Conservation (phyloP, 148 eudicot species). For the Oxyria digyna region DNA sequence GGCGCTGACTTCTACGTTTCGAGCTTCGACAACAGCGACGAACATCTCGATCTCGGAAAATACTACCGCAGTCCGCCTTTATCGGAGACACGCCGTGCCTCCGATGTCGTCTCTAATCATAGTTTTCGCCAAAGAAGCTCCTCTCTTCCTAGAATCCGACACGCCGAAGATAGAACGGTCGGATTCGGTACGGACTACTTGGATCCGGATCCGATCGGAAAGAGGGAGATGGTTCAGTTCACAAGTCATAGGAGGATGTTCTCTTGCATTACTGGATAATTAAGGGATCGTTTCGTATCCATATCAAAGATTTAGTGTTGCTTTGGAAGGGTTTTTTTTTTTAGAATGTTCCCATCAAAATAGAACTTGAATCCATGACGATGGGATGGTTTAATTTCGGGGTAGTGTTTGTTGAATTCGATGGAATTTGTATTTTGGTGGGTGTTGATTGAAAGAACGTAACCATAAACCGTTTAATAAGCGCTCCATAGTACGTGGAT, state of each 20-base stretch:
- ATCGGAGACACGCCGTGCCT: neutral
- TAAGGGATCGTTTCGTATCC: neutral
- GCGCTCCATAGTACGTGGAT: neutral
- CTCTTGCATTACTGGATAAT: constrained; percentile 5
- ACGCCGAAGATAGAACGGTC: neutral
- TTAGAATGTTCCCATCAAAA: neutral
- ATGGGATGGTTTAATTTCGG: neutral
- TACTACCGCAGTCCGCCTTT: neutral
- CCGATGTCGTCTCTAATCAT: neutral
- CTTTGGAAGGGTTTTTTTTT: too few species aligned
- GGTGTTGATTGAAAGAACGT: too few species aligned
- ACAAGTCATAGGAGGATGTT: constrained; percentile 8
- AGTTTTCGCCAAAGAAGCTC: neutral
- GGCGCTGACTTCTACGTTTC: neutral
- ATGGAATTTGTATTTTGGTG: too few species aligned
- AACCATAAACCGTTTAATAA: too few species aligned
- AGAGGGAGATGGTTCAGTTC: neutral
- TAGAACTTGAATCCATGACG: neutral
- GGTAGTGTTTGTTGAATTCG: too few species aligned
- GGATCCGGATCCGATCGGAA: constrained; percentile 6
- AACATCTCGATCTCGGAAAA: neutral
- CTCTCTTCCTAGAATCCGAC: neutral
- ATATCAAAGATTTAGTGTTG: too few species aligned
- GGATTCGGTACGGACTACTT: neutral
- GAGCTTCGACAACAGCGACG: neutral